Evolutionary conservation across 306 rosid species (phyloP).

Genomic region (Cicer yamashitae): DNA sequence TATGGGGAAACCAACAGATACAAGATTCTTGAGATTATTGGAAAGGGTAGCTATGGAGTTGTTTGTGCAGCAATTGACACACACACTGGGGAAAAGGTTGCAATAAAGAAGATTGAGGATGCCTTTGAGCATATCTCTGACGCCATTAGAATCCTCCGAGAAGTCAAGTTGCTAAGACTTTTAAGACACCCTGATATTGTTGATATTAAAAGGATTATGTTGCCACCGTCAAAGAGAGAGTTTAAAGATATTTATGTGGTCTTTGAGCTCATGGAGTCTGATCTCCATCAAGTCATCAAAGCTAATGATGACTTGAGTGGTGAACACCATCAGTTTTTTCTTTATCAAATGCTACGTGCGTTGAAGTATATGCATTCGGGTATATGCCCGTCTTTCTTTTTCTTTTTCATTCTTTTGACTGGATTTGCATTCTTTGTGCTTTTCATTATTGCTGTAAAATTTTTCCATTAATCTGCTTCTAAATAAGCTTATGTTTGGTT

Average conservation of each 20-base stretch:
- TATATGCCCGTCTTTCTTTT: constrained; percentile 20
- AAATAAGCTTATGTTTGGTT: constrained; percentile 41
- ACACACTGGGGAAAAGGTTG: constrained; percentile 85
- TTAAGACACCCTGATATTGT: constrained; percentile 90
- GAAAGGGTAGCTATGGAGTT: constrained; percentile 93
- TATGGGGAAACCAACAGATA: constrained; percentile 88
- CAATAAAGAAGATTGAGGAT: constrained; percentile 80
- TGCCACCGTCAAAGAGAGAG: constrained; percentile 86
- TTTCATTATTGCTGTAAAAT: background rate
- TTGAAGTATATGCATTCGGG: constrained; percentile 88
- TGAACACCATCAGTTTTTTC: constrained; percentile 85
- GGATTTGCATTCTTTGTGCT: background rate
- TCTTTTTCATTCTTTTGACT: background rate
- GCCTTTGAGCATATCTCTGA: constrained; percentile 80
- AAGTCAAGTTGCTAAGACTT: constrained; percentile 81
- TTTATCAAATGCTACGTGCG: constrained; percentile 89
- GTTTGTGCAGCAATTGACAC: constrained; percentile 87
- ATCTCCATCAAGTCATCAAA: constrained; percentile 93
- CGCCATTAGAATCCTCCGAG: constrained; percentile 81
- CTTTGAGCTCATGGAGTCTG: constrained; percentile 92
- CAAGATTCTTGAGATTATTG: constrained; percentile 75
- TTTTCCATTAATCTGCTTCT: constrained; percentile 15
- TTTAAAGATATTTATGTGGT: constrained; percentile 90
- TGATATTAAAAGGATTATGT: constrained; percentile 82
- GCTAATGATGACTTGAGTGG: constrained; percentile 87